These are phyloP conservation scores for Backusella morwellensis DNA, from an alignment of 192 early-diverging fungal genomes.

Conservation along the genomic window DNA sequence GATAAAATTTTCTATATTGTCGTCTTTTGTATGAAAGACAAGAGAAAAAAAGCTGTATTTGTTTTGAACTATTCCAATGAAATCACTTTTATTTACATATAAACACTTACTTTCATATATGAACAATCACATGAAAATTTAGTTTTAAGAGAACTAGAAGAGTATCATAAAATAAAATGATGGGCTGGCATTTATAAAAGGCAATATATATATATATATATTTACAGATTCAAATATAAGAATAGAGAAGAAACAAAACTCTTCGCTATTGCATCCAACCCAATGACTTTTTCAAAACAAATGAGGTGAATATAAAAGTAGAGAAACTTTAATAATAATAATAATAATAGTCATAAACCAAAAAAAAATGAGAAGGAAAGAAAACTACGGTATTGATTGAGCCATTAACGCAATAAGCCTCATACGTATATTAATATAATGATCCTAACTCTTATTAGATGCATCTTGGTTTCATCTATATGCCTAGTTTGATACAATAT, in stretches of 20 bases:
- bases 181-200: no score
- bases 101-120: background rate
- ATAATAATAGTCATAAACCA: no score
- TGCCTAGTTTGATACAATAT: background rate
- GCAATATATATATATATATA: no score
- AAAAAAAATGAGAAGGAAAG: background rate
- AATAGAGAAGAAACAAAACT: no score
- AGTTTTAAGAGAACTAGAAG: background rate
- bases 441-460: background rate
- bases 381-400: background rate
- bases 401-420: background rate
- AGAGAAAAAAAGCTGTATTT: background rate
- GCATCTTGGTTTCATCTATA: background rate
- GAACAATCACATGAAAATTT: background rate
- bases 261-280: no score
- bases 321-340: background rate
- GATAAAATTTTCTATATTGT: background rate
- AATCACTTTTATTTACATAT: background rate
- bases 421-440: background rate
- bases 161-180: no score
- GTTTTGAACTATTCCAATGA: background rate
- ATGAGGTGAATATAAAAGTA: no score
- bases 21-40: background rate
- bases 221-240: no score
- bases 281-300: no score